phyloP scores from a whole-genome alignment of 2,329 filamentous ascomycete species.

The Cylindrodendrum hubeiense region DNA sequence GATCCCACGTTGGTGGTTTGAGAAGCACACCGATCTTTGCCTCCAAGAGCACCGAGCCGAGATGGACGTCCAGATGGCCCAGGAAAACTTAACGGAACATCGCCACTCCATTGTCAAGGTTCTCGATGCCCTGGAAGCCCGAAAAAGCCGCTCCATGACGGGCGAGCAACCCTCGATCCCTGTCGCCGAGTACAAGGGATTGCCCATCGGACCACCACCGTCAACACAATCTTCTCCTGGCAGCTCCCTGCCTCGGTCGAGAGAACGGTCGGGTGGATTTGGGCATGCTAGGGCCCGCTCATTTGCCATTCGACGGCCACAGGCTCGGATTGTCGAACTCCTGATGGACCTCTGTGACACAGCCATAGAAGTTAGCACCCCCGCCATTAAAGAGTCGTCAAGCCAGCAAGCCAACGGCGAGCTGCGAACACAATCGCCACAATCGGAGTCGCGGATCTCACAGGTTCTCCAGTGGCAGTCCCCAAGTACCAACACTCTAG shows the following conservation, averaged over 20 bases:
- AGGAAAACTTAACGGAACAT: constrained; percentile 92
- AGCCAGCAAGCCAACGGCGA: constrained; percentile 75
- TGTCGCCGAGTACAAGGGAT: constrained; percentile 86
- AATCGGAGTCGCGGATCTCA: constrained; percentile 93
- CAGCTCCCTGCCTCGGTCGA: constrained; percentile 77
- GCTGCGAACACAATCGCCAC: constrained; percentile 91
- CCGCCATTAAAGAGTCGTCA: constrained; percentile 88
- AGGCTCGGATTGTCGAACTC: constrained; percentile 94
- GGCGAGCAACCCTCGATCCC: constrained; percentile 66
- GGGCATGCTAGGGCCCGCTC: constrained; percentile 87
- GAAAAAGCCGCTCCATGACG: constrained; percentile 73
- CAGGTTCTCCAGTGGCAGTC: constrained; percentile 98
- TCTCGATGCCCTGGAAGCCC: constrained; percentile 88
- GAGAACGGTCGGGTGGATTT: constrained; percentile 79
- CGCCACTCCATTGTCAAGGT: constrained; percentile 95
- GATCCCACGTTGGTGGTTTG: constrained; percentile 99
- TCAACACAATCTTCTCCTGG: constrained; percentile 79
- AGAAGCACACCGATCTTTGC: constrained; percentile 97
- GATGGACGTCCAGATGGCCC: constrained; percentile 97
- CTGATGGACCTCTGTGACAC: constrained; percentile 97
- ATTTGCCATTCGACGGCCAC: constrained; percentile 89
- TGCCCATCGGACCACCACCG: constrained; percentile 83
- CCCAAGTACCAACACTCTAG: constrained; percentile 88
- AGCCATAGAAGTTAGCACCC: constrained; percentile 92
- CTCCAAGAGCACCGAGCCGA: constrained; percentile 96